Base-by-base conservation (phyloP, 2,329 filamentous ascomycete genomes). In the Diaporthe destruens region DNA sequence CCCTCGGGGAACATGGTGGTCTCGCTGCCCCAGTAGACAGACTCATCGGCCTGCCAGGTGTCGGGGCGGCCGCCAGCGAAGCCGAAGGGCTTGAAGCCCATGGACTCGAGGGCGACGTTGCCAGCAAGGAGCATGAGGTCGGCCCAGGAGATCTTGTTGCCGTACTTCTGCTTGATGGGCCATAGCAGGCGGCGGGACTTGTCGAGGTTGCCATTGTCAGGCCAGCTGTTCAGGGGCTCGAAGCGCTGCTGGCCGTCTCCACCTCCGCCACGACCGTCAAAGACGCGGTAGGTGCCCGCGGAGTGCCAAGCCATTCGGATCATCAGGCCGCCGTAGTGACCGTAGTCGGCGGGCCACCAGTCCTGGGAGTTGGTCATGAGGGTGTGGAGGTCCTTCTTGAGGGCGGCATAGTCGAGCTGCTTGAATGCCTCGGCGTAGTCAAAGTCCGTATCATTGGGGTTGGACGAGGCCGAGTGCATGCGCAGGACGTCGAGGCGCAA, bases 241-340 rank as follows among this genome's bases (percentile, higher is more conserved):
- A 95, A 95, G 53, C 93, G 90, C 84, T 95, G 93, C 82, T 94
- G 92, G 68, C 91, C 92, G 78, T 90, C 85, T 69, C 92, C 93
- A 78, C 90, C 91, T 73, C 93, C 93, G 71, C 93, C 93, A 74
- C 93, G 92, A 49, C 93, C 93, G 77, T 95, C 93, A 68, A 86
- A 87, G 79, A 92, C 89, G 78, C 93, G 92, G 84, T 95, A 94
- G 66, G 93, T 95, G 74, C 93, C 93, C 34, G 93, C 89, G 76
- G 90, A 91, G 86, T 95, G 93, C 93, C 93, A 95, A 74, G 92
- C 91, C 91, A 95, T 91, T 72, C 93, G 92, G 79, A 95, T 87
- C 81, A 95, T 94, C 36, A 95, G 87, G 81, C 93, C 92, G 76
- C 93, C 93, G 77, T 95, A 95, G 86, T 94, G 92, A 71, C 93